A percentile compares a stretch with the other conserved stretches of the same genome.
Conservation (phyloP, 2,329 filamentous ascomycete species). For the Alternaria ventricosa region DNA sequence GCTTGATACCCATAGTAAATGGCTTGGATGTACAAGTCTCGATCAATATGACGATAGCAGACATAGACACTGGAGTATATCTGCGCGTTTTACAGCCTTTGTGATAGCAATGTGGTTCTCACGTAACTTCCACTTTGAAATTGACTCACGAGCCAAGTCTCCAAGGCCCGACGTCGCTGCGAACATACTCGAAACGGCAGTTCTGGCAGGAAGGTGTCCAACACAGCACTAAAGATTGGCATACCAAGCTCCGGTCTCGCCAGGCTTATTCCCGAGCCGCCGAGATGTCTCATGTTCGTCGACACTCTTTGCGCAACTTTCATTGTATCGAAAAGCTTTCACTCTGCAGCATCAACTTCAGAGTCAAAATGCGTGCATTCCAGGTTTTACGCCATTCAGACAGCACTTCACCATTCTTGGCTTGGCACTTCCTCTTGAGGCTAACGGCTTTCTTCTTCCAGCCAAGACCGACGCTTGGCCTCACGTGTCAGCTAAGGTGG, state of each 20-base stretch:
- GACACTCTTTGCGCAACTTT: neutral
- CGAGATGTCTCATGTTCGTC: neutral
- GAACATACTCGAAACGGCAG: slow-evolving; percentile 38
- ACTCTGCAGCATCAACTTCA: neutral
- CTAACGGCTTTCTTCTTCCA: slow-evolving; percentile 22
- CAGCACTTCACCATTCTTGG: slow-evolving; percentile 12
- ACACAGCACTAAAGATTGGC: slow-evolving; percentile 48
- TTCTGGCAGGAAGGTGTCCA: slow-evolving; percentile 27
- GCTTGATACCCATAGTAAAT: slow-evolving; percentile 5
- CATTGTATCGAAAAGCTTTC: neutral
- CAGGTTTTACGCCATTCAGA: slow-evolving; percentile 2
- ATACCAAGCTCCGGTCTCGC: slow-evolving; percentile 37
- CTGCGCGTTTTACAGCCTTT: neutral
- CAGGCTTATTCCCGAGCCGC: slow-evolving; percentile 21
- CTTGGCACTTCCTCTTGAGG: slow-evolving; percentile 32
- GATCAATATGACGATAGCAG: neutral
- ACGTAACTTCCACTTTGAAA: neutral
- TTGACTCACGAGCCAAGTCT: slow-evolving; percentile 18
- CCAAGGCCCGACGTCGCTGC: slow-evolving; percentile 13
- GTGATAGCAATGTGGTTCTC: neutral
- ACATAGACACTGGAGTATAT: neutral
- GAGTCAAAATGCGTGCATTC: neutral
- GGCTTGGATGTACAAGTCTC: neutral
- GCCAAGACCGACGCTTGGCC: slow-evolving; percentile 27
- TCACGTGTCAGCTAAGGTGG: slow-evolving; percentile 13